These are phyloP conservation scores for Sungouiozyma ichnusensis DNA, from an alignment of 805 yeast genomes.

Conservation along the genomic window DNA sequence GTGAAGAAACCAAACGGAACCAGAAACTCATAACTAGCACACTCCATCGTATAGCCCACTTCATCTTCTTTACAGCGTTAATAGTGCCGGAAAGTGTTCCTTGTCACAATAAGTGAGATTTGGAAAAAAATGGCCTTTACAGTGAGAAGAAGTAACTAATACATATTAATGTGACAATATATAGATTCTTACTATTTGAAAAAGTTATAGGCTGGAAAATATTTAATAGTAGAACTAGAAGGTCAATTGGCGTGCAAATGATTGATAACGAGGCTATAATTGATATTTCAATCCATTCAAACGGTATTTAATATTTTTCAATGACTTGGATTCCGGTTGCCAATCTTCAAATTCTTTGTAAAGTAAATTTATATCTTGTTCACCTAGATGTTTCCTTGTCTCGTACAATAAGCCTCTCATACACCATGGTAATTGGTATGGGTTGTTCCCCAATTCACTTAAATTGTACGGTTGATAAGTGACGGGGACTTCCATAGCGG, in stretches of 20 bases:
- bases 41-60: background rate
- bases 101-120: too few relatives aligned
- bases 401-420: conserved; percentile 73
- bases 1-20: background rate
- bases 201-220: too few relatives aligned
- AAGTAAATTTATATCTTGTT: conserved; percentile 48
- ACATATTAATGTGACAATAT: too few relatives aligned
- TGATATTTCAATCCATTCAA: conserved; percentile 41
- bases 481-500: conserved; percentile 33
- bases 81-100: too few relatives aligned
- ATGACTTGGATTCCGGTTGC: conserved; percentile 75
- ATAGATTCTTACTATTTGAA: too few relatives aligned
- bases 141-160: too few relatives aligned
- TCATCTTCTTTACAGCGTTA: too few relatives aligned
- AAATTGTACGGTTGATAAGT: conserved; percentile 41
- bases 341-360: conserved; percentile 69
- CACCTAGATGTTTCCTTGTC: conserved; percentile 41
- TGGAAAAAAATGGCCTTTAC: too few relatives aligned
- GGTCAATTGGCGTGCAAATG: too few relatives aligned
- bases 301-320: conserved; percentile 77
- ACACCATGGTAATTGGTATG: conserved; percentile 87
- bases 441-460: conserved; percentile 63
- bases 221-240: too few relatives aligned
- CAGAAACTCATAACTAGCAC: background rate
- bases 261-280: conserved; percentile 2